Conservation (phyloP, 352 stramenopile species). For the Phytophthora meadii region DNA sequence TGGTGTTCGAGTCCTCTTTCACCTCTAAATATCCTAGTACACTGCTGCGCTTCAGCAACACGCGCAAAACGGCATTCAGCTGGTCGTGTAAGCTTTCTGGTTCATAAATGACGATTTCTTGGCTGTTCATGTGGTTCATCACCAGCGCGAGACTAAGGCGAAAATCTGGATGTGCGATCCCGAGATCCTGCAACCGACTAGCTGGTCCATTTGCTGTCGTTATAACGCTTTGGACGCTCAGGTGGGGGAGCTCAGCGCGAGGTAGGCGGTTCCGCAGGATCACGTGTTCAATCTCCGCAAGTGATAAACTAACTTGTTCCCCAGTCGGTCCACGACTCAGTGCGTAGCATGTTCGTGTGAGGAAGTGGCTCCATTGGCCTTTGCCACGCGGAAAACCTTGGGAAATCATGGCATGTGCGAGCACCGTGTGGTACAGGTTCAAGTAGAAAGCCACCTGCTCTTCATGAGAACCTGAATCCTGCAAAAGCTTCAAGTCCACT, state of each 20-base stretch:
- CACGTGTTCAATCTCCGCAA: slow-evolving; percentile 83
- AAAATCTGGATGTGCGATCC: slow-evolving; percentile 77
- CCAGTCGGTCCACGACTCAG: slow-evolving; percentile 40
- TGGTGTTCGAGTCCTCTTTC: slow-evolving; percentile 35
- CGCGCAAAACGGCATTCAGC: slow-evolving; percentile 67
- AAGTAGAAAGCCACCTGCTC: slow-evolving; percentile 78
- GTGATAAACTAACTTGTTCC: slow-evolving; percentile 59
- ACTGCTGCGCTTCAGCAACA: slow-evolving; percentile 28
- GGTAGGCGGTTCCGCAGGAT: slow-evolving; percentile 68
- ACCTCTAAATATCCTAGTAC: slow-evolving; percentile 37
- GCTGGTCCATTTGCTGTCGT: slow-evolving; percentile 10
- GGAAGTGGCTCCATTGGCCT: slow-evolving; percentile 65
- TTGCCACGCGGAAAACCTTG: slow-evolving; percentile 67
- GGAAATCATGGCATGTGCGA: slow-evolving; percentile 80
- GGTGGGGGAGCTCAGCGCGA: slow-evolving; percentile 54
- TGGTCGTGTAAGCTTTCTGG: slow-evolving; percentile 67
- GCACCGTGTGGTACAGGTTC: slow-evolving; percentile 81
- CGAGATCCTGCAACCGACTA: slow-evolving; percentile 42
- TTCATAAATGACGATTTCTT: slow-evolving; percentile 34
- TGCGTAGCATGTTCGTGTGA: slow-evolving; percentile 68
- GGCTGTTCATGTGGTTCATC: slow-evolving; percentile 50
- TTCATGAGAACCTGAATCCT: slow-evolving; percentile 59
- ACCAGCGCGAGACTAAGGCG: slow-evolving; percentile 75
- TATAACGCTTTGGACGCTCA: slow-evolving; percentile 38
- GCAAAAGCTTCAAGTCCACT: slow-evolving; percentile 57